These are phyloP conservation scores for Russula compacta DNA, from an alignment of 768 basidiomycete species.

Conservation along the genomic window DNA sequence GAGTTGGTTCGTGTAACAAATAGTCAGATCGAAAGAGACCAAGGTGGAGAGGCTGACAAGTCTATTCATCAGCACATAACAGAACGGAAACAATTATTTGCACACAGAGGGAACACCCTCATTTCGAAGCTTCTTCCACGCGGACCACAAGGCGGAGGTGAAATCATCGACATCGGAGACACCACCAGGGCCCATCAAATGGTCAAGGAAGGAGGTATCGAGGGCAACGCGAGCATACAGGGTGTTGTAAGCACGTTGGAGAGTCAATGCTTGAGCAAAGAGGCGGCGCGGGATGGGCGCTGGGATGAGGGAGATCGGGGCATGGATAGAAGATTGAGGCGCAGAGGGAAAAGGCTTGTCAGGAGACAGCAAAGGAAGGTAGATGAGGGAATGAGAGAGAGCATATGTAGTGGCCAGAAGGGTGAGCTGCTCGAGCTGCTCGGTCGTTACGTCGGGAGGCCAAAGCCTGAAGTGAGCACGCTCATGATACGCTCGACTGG, in stretches of 20 bases:
- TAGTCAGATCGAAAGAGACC: conserved; percentile 96
- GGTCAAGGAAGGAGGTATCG: conserved; percentile 72
- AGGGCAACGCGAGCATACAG: conserved; percentile 79
- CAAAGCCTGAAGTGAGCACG: conserved; percentile 31
- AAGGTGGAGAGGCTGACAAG: conserved; percentile 62
- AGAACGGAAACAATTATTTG: not conserved
- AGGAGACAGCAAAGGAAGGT: conserved; percentile 48
- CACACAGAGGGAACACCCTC: conserved; percentile 51
- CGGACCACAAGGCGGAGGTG: conserved; percentile 75
- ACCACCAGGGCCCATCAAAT: conserved; percentile 71
- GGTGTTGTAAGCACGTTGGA: conserved; percentile 76
- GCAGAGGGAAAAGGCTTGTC: conserved; percentile 34
- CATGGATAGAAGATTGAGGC: conserved; percentile 76
- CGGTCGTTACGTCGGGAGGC: conserved; percentile 61
- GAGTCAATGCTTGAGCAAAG: conserved; percentile 51
- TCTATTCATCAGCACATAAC: conserved; percentile 20
- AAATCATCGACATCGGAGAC: conserved; percentile 82
- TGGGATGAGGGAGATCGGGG: conserved; percentile 83
- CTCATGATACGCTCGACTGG: not conserved
- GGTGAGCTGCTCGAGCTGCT: conserved; percentile 51
- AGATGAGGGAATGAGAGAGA: conserved; percentile 74
- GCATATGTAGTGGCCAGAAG: conserved; percentile 72
- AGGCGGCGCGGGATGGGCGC: conserved; percentile 71
- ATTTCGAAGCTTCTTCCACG: conserved; percentile 71
- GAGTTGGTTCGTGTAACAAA: conserved; percentile 54